Percentiles rank a stretch among this genome's conserved stretches.
Conservation (phyloP, 2,329 filamentous ascomycete species). For the Ustilaginoidea virens region DNA sequence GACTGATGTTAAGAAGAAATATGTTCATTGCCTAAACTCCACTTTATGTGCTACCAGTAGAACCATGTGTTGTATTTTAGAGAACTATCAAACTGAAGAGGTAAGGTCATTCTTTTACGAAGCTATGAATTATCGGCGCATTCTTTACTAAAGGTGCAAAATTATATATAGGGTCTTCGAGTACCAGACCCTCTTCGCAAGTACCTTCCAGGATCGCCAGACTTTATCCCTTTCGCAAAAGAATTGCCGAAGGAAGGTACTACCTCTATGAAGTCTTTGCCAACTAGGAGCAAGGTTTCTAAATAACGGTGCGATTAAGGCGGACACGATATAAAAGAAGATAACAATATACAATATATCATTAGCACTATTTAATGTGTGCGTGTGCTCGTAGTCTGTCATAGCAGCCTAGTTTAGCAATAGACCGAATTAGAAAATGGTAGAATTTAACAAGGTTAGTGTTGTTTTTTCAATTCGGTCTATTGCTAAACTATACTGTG, state of each 20-base stretch:
- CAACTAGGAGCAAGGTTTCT: constrained; percentile 16
- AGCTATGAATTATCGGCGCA: background rate
- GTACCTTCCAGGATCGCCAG: constrained; percentile 78
- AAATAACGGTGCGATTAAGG: no score
- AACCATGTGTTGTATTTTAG: constrained; percentile 83
- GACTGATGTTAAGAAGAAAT: constrained; percentile 73
- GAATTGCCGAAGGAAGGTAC: constrained; percentile 66
- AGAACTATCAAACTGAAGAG: constrained; percentile 91
- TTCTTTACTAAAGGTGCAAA: background rate
- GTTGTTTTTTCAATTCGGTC: no score
- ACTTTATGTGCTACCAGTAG: constrained; percentile 84
- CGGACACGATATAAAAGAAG: no score
- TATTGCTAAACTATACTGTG: no score
- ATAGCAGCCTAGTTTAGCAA: no score
- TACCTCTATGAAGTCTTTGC: constrained; percentile 15
- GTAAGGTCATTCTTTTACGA: no score
- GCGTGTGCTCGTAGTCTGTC: no score
- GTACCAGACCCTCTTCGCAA: constrained; percentile 75
- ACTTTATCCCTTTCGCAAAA: constrained; percentile 79
- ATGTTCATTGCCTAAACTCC: constrained; percentile 85
- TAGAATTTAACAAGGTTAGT: no score
- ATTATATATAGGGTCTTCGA: constrained; percentile 43
- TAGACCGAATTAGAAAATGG: no score
- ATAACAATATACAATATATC: no score
- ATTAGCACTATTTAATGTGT: no score